These are phyloP conservation scores for Dioscorea cayenensis DNA, from an alignment of 116 monocot species.

Conservation along the genomic window DNA sequence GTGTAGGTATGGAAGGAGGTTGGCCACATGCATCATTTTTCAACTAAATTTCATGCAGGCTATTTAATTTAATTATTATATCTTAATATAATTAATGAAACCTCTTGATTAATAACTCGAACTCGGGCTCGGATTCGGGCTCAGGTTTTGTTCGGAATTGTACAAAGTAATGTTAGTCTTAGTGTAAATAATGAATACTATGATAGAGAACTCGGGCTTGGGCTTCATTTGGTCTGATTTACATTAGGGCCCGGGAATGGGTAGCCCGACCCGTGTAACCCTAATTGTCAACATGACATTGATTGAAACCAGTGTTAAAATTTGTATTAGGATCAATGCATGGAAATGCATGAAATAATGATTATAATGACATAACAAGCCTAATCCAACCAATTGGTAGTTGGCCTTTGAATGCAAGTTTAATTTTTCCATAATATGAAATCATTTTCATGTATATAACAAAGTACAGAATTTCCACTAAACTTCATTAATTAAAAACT, in stretches of 20 bases:
- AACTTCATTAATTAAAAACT: background rate
- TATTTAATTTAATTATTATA: background rate
- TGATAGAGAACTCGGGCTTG: too few relatives aligned
- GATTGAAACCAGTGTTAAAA: background rate
- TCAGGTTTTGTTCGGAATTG: too few relatives aligned
- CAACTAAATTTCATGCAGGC: background rate
- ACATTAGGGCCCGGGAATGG: too few relatives aligned
- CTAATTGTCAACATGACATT: too few relatives aligned
- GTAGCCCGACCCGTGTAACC: too few relatives aligned
- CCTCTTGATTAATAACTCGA: background rate
- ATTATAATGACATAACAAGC: background rate
- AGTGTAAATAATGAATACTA: too few relatives aligned
- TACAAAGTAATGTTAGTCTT: too few relatives aligned
- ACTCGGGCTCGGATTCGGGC: too few relatives aligned
- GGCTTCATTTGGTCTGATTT: too few relatives aligned
- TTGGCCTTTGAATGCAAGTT: background rate
- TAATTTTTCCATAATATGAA: background rate
- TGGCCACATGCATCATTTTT: background rate
- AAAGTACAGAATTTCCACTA: background rate
- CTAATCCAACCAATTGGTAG: background rate
- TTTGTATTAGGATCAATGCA: too few relatives aligned
- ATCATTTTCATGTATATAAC: background rate
- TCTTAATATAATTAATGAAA: background rate
- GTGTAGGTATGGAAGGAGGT: background rate
- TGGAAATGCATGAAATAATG: background rate